phyloP scores from a whole-genome alignment of 495 filamentous ascomycete species.

The Daldinia caldariorum region DNA sequence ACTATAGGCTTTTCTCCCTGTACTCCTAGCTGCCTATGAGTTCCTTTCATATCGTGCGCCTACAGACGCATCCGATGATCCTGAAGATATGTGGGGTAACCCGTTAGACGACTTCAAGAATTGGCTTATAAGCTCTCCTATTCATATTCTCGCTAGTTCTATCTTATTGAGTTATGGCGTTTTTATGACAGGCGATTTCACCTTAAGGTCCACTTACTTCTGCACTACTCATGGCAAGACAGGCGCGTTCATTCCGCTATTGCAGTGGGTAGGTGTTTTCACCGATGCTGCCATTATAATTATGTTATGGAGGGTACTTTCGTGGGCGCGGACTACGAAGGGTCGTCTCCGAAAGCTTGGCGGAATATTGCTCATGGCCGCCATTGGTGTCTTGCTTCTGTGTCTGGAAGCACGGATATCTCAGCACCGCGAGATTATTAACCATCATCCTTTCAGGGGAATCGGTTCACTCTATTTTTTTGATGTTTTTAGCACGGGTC shows the following conservation, averaged over 20 bases:
- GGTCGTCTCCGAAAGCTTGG: constrained; percentile 53
- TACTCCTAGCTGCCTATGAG: constrained; percentile 52
- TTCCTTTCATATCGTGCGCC: constrained; percentile 49
- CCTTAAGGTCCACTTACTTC: constrained; percentile 53
- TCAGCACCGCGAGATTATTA: constrained; percentile 37
- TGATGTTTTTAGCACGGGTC: constrained; percentile 52
- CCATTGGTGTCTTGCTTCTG: constrained; percentile 38
- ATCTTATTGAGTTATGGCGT: constrained; percentile 50
- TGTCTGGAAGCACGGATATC: constrained; percentile 38
- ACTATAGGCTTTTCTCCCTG: constrained; percentile 52
- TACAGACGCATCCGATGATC: constrained; percentile 43
- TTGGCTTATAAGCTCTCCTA: constrained; percentile 49
- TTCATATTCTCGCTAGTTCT: constrained; percentile 42
- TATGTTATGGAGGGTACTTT: constrained; percentile 57
- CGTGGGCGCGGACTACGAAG: constrained; percentile 57
- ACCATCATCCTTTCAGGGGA: constrained; percentile 37
- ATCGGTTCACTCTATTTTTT: constrained; percentile 53
- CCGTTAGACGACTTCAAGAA: constrained; percentile 50
- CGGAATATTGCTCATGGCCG: constrained; percentile 48
- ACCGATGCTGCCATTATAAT: constrained; percentile 54
- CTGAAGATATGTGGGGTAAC: constrained; percentile 53
- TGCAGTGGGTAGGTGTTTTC: constrained; percentile 54
- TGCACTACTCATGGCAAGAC: constrained; percentile 52
- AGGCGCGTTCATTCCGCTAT: constrained; percentile 38
- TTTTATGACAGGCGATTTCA: constrained; percentile 36